Base-by-base conservation (phyloP, 1,284 basidiomycete genomes). In the Fistulinella cinereoalba region DNA sequence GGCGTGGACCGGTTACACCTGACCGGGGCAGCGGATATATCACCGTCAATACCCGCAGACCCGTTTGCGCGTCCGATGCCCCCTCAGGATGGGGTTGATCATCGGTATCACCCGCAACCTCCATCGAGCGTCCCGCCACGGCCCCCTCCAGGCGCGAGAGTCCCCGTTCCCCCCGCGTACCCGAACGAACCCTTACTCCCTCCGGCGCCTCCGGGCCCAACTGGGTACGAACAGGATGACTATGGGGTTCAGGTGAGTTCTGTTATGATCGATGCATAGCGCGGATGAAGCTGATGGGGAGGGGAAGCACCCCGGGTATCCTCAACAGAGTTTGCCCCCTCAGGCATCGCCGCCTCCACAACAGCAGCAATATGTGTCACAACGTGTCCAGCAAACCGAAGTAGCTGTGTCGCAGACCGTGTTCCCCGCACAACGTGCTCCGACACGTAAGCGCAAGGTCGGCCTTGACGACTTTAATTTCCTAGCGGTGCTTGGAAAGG, bases 401-500 rank as follows among this genome's bases (percentile, higher is more conserved):
- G 23, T 50, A 18, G 57, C 51, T 15, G 49, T 55, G 28, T 39
- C 55, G 24, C 64, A 56, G 22, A 37, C 54, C 5, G 28, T 50
- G 37, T 65, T 69, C 21, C 66, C 68, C 24, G 62, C 64, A 40
- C 69, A 68, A 43, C 73, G 74, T 44, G 67, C 71, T 33, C 60
- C 67, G 16, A 57, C 65, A 28, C 75, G 77, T 40, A 86, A 85
- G 67, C 81, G 93, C 46, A 96, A 94, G 71, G 90, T 99, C 54
- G 93, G 94, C 1, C 76, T 99, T 36, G 94, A 99, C 67, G 97
- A 99, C 69, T 99, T 99, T 78, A 99, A 99, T 68, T 99, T 99
- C 79, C 74, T 99, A 44, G 95, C 97, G 18, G 97, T 99, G 16
- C 81, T 99, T 25, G 97, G 97, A 49, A 99, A 99, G 71, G 97